phyloP scores from a whole-genome alignment of 164 flowering plant genomes.

The Vitis riparia region DNA sequence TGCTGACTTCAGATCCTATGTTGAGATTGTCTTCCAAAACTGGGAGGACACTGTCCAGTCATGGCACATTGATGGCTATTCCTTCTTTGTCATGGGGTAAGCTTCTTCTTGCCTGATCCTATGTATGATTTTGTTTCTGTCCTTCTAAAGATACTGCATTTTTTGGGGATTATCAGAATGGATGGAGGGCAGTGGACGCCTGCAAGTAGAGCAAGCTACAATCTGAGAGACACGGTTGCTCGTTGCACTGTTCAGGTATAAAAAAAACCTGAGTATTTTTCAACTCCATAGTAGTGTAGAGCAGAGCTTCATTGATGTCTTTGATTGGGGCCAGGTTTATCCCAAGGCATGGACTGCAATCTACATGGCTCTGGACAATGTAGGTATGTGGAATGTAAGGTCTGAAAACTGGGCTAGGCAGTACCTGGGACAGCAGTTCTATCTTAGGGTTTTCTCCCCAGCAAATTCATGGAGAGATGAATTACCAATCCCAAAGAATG shows the following conservation, averaged over 20 bases:
- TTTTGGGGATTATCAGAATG: slow-evolving; percentile 42
- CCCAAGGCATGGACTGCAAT: slow-evolving; percentile 79
- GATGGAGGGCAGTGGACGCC: slow-evolving; percentile 78
- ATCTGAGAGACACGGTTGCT: slow-evolving; percentile 61
- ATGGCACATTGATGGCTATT: slow-evolving; percentile 68
- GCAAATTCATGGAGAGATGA: slow-evolving; percentile 60
- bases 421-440: slow-evolving; percentile 75
- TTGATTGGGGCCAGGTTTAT: slow-evolving; percentile 49
- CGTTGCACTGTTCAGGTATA: slow-evolving; percentile 64
- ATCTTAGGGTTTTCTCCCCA: slow-evolving; percentile 56
- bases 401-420: slow-evolving; percentile 75
- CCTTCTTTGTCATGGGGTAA: slow-evolving; percentile 79
- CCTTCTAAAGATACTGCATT: background rate
- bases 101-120: slow-evolving; percentile 4
- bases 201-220: slow-evolving; percentile 51
- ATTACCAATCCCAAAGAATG: slow-evolving; percentile 54
- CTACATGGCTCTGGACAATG: slow-evolving; percentile 68
- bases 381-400: slow-evolving; percentile 79
- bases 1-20: slow-evolving; percentile 48
- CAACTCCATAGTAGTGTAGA: too few relatives aligned
- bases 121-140: background rate
- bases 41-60: slow-evolving; percentile 73
- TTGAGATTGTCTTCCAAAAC: slow-evolving; percentile 71
- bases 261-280: background rate
- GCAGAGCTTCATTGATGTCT: background rate